Evolutionary conservation across 2,329 filamentous ascomycete genomes (phyloP), one percentile per base, ranked within the genome.

Genomic region (Emmonsiellopsis sp.): DNA sequence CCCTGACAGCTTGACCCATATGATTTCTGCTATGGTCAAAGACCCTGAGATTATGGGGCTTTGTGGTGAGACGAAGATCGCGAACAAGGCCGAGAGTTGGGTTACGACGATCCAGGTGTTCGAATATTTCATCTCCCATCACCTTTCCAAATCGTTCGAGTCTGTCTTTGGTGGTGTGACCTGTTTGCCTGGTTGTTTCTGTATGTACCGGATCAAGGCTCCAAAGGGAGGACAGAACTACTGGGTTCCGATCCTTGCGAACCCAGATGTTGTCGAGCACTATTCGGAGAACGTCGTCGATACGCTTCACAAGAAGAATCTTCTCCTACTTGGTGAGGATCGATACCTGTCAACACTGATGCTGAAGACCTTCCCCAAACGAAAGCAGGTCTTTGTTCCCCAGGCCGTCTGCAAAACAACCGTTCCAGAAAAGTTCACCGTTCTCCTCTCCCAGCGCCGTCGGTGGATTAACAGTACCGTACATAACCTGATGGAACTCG

Each of bases 391-490:
- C 55, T 98, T 98, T 68, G 89, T 98, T 45, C 94, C 94, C 3
- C 93, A 98, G 67, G 94, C 93, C 13, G 92, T 98, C 32, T 98
- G 94, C 83, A 98, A 98, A 76, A 98, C 93, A 6, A 93, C 89
- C 3, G 93, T 97, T 2, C 93, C 93, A 7, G 92, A 97, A 54
- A 76, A 86, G 62, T 98, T 98, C 73, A 88, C 81, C 71, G 90
- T 98, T 50, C 77, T 98, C 37, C 79, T 98, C 34, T 97, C 92
- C 31, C 93, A 98, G 72, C 85, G 93, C 64, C 87, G 93, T 70
- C 84, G 93, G 71, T 98, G 93, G 93, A 98, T 98, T 74, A 98
- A 98, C 81, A 95, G 89, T 70, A 98, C 93, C 4, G 87, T 98
- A 49, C 93, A 98, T 78, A 98, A 98, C 68, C 77, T 98, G 44